Evolutionary conservation across 441 rosid species (phyloP), one percentile per base, ranked within the genome.

Genomic region (Populus hybrid): DNA sequence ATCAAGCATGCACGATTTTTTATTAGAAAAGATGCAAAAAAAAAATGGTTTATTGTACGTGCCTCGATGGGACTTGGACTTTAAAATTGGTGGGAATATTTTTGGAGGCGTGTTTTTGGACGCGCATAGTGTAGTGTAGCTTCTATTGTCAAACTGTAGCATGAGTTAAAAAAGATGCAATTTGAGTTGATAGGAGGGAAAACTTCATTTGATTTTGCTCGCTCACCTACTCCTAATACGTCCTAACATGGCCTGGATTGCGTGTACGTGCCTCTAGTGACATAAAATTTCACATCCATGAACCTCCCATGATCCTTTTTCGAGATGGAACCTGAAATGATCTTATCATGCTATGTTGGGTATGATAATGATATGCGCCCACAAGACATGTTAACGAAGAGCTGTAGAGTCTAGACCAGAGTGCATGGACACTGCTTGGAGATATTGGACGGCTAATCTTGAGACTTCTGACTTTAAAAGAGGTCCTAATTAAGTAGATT

Each of bases 121-220:
- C 72, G 78, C 9, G 26, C 72, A 45, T 38, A 64, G 24, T 24
- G 24, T 24, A 24, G 24, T 24, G 73, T 66, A 35, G 73, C 21
- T 23, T 71, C 10, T 26, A 71, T 73, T 79, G 69, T 61, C 80
- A 11, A 80, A 69, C 18, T 65, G 21, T 23, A 79, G 66, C 38
- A 59, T 53, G 29, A 20, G 53, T 9, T 3, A 11, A 53, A 75
- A 50, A 72, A 68, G 78, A 18, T 72, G 35, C 65, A 26, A 61
- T 71, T 16, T 23, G 77, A 76, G 66, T 7, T 72, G 71, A 35
- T 18, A 18, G 38, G 18, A 36, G 28, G n/a, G 50, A 67, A 79
- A 82, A 71, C 31, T 10, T 78, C 53, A 75, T 33, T 81, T 83
- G 89, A 89, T 86, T 81, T 77, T 68, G 83, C 81, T 83, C 72